Base-by-base conservation (phyloP, 2,329 filamentous ascomycete genomes). In the Oidium heveae region DNA sequence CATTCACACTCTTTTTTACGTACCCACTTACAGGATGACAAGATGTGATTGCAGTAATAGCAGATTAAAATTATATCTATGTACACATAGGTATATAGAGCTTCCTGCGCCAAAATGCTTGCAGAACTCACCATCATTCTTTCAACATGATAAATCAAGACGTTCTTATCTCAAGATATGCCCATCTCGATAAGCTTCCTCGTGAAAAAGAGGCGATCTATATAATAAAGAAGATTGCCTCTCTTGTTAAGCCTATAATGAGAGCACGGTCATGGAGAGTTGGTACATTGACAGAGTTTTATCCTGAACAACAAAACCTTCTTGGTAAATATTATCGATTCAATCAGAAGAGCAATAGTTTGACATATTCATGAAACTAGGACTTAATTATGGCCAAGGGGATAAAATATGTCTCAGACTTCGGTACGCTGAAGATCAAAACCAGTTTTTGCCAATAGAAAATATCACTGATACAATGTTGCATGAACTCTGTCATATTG, bases 231-330 rank as follows among this genome's bases (percentile, higher is more conserved):
- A 88, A 84, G 67, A 74, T 93, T 43, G 86, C 86, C 2, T 94
- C 87, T 28, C 69, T 93, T 56, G 88, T 95, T 58, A 95, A 94
- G 66, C 89, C 89, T 18, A 85, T 96, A 58, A 96, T 96, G 88
- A 76, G 86, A 59, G 86, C 86, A 51, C 78, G 85, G 46, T 74
- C 74, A 55, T 96, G 87, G 85, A 81, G 72, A 58, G 85, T 96
- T 36, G 74, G 75, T 32, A 77, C 84, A 51, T 74, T 96, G 16
- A 79, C 80, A 52, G 89, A 96, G 66, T 94, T 96, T 68, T 84
- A 85, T 57, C 89, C 89, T 0, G 71, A 77, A 13, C 74, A 91
- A 61, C 68, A 71, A 34, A 84, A 83, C 59, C 71, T 94, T 1
- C 69, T 94, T 43, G 88, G 85, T 73, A 67, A 46, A 67, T 61